Evolutionary conservation across 176 grass and related monocot genomes (phyloP).

Genomic region (Oryza australiensis): DNA sequence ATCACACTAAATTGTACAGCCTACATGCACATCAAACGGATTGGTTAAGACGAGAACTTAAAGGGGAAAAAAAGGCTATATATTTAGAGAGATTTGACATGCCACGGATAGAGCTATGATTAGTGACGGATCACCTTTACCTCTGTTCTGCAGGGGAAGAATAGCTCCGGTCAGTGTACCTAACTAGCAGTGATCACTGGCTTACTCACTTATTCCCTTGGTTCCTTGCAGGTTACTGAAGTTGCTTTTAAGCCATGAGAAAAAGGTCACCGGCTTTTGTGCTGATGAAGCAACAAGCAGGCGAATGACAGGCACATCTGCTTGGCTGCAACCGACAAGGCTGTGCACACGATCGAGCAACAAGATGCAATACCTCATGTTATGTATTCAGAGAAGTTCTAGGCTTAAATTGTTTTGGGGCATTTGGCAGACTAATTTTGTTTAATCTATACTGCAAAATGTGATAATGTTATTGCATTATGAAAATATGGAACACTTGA

Average conservation of each 20-base stretch:
- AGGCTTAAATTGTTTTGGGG: no score
- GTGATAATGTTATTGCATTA: background rate
- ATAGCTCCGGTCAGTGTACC: constrained; percentile 40
- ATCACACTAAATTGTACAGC: background rate
- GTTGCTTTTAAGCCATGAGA: constrained; percentile 40
- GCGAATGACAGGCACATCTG: background rate
- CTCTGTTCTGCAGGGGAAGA: constrained; percentile 1
- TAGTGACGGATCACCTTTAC: constrained; percentile 19
- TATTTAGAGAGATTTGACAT: constrained; percentile 17
- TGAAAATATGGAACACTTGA: no score
- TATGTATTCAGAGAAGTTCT: no score
- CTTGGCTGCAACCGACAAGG: background rate
- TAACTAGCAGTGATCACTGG: constrained; percentile 19
- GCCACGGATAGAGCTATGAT: background rate
- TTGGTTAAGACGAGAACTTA: background rate
- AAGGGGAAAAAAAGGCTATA: background rate
- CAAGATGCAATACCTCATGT: background rate
- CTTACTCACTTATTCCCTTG: constrained; percentile 18
- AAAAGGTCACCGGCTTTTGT: constrained; percentile 31
- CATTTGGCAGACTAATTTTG: background rate
- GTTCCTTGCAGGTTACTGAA: constrained; percentile 28
- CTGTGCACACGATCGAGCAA: background rate
- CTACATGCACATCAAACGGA: background rate
- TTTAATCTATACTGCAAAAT: background rate
- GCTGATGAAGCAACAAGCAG: constrained; percentile 38